These are phyloP conservation scores for Malassezia equina DNA, from an alignment of 1,284 basidiomycete genomes.

Conservation along the genomic window DNA sequence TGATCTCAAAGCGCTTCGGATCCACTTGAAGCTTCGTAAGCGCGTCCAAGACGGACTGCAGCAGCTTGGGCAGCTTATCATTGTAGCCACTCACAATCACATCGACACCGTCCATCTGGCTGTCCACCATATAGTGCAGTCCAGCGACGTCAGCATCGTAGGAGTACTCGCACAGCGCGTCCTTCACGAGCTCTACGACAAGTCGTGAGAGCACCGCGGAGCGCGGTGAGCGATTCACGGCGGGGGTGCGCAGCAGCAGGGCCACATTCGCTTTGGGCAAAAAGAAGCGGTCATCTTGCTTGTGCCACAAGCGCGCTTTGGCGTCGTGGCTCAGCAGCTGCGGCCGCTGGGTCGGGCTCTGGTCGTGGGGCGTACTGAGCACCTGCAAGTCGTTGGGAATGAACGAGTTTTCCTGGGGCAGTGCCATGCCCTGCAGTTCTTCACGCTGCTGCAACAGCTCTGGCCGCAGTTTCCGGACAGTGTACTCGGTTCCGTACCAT, in stretches of 20 bases:
- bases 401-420: slow-evolving; percentile 44
- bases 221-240: slow-evolving; percentile 45
- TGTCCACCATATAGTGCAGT: slow-evolving; percentile 64
- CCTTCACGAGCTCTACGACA: slow-evolving; percentile 75
- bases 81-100: slow-evolving; percentile 77
- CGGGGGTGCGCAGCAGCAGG: slow-evolving; percentile 40
- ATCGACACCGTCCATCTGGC: slow-evolving; percentile 61
- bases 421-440: slow-evolving; percentile 30
- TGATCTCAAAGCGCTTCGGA: slow-evolving; percentile 64
- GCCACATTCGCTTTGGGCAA: slow-evolving; percentile 47
- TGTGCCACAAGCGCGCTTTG: slow-evolving; percentile 44
- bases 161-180: slow-evolving; percentile 77
- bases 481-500: slow-evolving; percentile 48
- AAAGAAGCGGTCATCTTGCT: slow-evolving; percentile 46
- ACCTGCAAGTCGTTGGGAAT: slow-evolving; percentile 39
- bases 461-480: slow-evolving; percentile 28
- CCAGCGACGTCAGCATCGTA: slow-evolving; percentile 91
- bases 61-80: slow-evolving; percentile 75
- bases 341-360: slow-evolving; percentile 31
- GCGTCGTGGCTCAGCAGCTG: slow-evolving; percentile 33
- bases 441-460: slow-evolving; percentile 16
- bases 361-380: slow-evolving; percentile 20
- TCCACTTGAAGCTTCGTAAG: slow-evolving; percentile 62
- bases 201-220: slow-evolving; percentile 55
- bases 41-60: slow-evolving; percentile 65